Evolutionary conservation across 257 asterid species (phyloP).

Genomic region (Misopates orontium): DNA sequence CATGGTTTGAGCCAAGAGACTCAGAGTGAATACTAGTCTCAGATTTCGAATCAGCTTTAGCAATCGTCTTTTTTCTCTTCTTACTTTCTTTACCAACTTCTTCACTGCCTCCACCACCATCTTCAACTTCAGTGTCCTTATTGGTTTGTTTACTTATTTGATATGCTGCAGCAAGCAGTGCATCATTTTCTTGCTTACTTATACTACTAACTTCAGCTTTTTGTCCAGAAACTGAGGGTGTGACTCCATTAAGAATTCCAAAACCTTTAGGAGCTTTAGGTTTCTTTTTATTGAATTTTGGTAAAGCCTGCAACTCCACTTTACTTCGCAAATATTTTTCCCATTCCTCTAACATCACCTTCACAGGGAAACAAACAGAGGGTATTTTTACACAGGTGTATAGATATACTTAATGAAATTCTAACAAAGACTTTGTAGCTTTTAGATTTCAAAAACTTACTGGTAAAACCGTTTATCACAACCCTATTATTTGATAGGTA

Average conservation of each 20-base stretch:
- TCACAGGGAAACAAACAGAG: constrained; percentile 15
- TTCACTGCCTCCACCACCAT: constrained; percentile 41
- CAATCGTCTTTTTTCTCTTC: constrained; percentile 43
- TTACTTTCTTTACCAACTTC: constrained; percentile 44
- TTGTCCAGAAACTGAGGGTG: constrained; percentile 62
- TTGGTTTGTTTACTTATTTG: constrained; percentile 58
- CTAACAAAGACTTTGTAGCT: neutral
- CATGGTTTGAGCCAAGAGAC: constrained; percentile 36
- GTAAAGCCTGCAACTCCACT: constrained; percentile 87
- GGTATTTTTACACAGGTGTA: too few relatives aligned
- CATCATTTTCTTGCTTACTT: constrained; percentile 87
- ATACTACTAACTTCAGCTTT: constrained; percentile 75
- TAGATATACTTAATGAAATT: too few relatives aligned
- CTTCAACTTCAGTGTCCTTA: constrained; percentile 41
- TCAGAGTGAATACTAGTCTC: constrained; percentile 44
- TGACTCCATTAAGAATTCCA: constrained; percentile 83
- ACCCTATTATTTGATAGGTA: neutral
- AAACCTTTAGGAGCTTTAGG: constrained; percentile 79
- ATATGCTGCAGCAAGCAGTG: constrained; percentile 78
- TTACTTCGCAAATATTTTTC: constrained; percentile 88
- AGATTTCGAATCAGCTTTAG: constrained; percentile 41
- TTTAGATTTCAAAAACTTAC: neutral
- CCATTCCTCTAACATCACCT: constrained; percentile 97
- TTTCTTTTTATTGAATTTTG: constrained; percentile 76
- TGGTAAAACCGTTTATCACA: constrained; percentile 2